phyloP scores from a whole-genome alignment of 495 filamentous ascomycete genomes.

The Aspergillus nanangensis region DNA sequence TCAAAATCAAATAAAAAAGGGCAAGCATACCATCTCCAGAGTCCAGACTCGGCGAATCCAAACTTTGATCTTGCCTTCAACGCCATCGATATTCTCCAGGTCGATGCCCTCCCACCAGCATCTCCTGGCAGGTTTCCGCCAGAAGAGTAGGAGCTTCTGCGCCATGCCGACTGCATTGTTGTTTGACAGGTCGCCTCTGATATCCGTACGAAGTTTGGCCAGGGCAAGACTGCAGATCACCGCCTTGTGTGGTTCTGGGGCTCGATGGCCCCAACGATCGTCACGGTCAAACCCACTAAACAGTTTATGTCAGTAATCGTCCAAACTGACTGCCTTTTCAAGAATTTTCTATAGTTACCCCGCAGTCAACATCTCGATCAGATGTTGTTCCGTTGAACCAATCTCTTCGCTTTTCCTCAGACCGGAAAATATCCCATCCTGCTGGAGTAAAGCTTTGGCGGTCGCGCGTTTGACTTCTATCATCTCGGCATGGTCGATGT shows the following conservation, averaged over 20 bases:
- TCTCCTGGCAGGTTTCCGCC: constrained; percentile 91
- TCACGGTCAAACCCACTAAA: constrained; percentile 90
- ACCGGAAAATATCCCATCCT: constrained; percentile 95
- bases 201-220: constrained; percentile 87
- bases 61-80: constrained; percentile 89
- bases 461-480: constrained; percentile 95
- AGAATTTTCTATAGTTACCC: constrained; percentile 56
- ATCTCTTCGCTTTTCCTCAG: constrained; percentile 91
- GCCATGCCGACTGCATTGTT: constrained; percentile 94
- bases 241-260: constrained; percentile 93
- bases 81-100: constrained; percentile 80
- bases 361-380: constrained; percentile 99
- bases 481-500: constrained; percentile 88
- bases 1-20: no score
- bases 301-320: constrained; percentile 10
- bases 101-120: constrained; percentile 99
- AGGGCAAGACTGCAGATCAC: constrained; percentile 96
- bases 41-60: constrained; percentile 99
- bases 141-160: constrained; percentile 96
- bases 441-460: constrained; percentile 75
- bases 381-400: constrained; percentile 94
- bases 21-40: constrained; percentile 96
- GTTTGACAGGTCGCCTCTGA: constrained; percentile 70
- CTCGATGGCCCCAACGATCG: constrained; percentile 92
- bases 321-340: not conserved